Base-by-base conservation (phyloP, 2,329 filamentous ascomycete species). In the Penicillium sp. region DNA sequence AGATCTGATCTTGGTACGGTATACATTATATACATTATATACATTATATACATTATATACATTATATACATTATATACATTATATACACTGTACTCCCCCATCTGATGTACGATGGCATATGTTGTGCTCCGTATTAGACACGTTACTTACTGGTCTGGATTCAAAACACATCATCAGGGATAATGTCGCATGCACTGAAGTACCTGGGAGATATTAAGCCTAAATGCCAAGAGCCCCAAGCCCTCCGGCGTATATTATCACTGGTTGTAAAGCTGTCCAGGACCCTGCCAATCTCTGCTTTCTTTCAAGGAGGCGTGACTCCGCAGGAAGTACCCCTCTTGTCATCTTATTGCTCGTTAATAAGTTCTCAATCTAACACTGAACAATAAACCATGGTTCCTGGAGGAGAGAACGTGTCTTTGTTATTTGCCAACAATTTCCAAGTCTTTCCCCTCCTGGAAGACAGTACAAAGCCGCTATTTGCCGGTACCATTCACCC, bases 161-260 rank as follows among this genome's bases (percentile, higher is more conserved):
- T 3, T 29, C 14, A 32, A 36, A 9, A 39, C 46, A 7, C 10
- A 29, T 23, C 9, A 44, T 13, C 10, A 23, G 14, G 13, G 18
- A 18, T 34, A n/a, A 32, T 19, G 14, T 45, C 23, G 32, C 23
- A 42, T 35, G 23, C 3, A 18, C 47, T 23, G 3, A 23, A 23
- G 23, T 23, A 23, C 47, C 29, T 38, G 46, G 52, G 45, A 55
- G 36, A 63, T 64, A 59, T 56, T 61, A 64, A 64, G 62, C 62
- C 59, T 62, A 48, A 39, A 49, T 55, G 61, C 62, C 59, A 64
- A 63, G 61, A 47, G 7, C 40, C 47, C 55, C 51, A 62, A 61
- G 55, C 44, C 44, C 23, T 41, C 40, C 43, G 47, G 55, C 57
- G 52, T 51, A 55, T 56, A 56, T 49, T 52, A 26, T 58, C 41